These are phyloP conservation scores for Xylariaceae sp. DNA, from an alignment of 2,329 filamentous ascomycete species.

Conservation along the genomic window DNA sequence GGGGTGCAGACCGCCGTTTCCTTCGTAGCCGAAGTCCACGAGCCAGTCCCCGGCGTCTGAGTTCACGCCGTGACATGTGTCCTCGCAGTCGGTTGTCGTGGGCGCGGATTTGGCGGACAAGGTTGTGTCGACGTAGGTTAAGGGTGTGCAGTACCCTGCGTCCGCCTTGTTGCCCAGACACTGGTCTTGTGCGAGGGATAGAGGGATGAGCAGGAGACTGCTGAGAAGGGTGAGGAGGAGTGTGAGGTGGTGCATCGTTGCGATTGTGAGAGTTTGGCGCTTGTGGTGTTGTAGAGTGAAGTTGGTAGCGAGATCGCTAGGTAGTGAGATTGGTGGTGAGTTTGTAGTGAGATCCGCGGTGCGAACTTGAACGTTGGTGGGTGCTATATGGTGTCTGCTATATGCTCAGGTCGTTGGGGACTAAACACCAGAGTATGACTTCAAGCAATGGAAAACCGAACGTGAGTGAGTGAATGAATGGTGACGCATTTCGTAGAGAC, in stretches of 20 bases:
- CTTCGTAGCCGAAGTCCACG: constrained; percentile 20
- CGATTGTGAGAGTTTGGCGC: too few species aligned
- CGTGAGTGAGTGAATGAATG: too few species aligned
- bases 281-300: too few species aligned
- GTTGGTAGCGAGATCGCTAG: too few species aligned
- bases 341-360: too few species aligned
- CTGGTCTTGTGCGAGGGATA: constrained; percentile 4
- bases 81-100: constrained; percentile 17
- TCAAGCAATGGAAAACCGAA: too few species aligned
- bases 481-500: too few species aligned
- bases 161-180: constrained; percentile 16
- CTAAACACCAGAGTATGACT: too few species aligned
- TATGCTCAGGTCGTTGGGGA: too few species aligned
- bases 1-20: constrained; percentile 13
- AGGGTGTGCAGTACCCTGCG: constrained; percentile 19
- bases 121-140: constrained; percentile 20
- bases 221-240: constrained; percentile 11
- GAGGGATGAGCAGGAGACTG: constrained; percentile 1
- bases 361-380: too few species aligned
- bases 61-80: constrained; percentile 18
- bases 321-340: too few species aligned
- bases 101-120: background rate
- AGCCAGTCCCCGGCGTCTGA: constrained; percentile 21
- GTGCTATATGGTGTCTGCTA: too few species aligned
- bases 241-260: background rate